phyloP scores from a whole-genome alignment of 331 rosid species.

The Quercus lobata region DNA sequence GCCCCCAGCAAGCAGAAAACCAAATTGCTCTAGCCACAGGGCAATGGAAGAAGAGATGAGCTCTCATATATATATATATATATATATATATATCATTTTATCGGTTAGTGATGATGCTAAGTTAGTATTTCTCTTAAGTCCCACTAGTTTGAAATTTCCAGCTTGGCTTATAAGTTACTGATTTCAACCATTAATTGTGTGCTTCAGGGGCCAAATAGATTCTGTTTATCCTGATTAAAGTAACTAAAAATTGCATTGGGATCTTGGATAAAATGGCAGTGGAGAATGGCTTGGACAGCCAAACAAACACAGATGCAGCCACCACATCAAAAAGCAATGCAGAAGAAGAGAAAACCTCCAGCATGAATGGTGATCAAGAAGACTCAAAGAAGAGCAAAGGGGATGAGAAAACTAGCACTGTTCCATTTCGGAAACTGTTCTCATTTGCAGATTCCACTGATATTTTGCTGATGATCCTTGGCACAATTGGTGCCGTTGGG shows the following conservation, averaged over 20 bases:
- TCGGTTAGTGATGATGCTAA: neutral
- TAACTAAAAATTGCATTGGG: neutral
- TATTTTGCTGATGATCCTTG: slow-evolving; percentile 44
- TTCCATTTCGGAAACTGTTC: slow-evolving; percentile 59
- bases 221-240: neutral
- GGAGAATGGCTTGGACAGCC: slow-evolving; percentile 28
- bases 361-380: slow-evolving; percentile 25
- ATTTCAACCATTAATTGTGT: neutral
- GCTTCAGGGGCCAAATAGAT: neutral
- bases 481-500: slow-evolving; percentile 54
- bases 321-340: slow-evolving; percentile 27
- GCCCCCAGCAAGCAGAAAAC: too few relatives aligned
- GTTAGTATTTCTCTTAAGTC: neutral
- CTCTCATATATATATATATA: neutral
- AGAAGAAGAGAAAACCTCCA: slow-evolving; percentile 18
- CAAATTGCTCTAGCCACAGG: too few relatives aligned
- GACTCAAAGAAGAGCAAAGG: slow-evolving; percentile 27
- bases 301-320: slow-evolving; percentile 18
- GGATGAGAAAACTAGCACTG: slow-evolving; percentile 27
- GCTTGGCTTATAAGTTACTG: neutral
- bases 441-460: slow-evolving; percentile 66
- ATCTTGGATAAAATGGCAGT: slow-evolving; percentile 28
- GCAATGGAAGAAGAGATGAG: too few relatives aligned
- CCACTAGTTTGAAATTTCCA: too few relatives aligned
- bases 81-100: neutral